These are phyloP conservation scores for Apocynum venetum DNA, from an alignment of 257 asterid genomes.

Conservation along the genomic window DNA sequence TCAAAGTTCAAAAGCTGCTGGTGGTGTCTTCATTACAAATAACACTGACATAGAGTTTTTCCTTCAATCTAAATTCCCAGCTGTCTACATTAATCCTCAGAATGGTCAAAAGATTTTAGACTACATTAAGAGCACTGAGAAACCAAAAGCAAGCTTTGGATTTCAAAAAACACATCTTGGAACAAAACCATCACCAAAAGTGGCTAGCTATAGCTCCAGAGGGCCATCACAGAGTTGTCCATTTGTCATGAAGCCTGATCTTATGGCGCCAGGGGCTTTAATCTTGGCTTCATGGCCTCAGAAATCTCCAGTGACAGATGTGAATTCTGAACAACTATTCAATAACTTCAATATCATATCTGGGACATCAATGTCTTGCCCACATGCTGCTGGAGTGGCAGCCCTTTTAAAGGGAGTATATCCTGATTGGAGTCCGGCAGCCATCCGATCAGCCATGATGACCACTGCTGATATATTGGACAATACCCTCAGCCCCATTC, in stretches of 20 bases:
- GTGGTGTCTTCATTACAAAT: conserved; percentile 55
- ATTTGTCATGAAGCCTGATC: conserved; percentile 55
- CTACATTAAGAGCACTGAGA: conserved; percentile 29
- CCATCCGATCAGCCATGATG: conserved; percentile 70
- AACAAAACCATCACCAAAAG: conserved; percentile 50
- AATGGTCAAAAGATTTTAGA: conserved; percentile 41
- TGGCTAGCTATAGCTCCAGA: conserved; percentile 67
- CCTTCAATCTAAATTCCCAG: conserved; percentile 37
- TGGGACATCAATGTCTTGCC: conserved; percentile 82
- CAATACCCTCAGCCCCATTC: conserved; percentile 39
- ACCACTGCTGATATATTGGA: conserved; percentile 50
- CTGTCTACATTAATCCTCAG: conserved; percentile 35
- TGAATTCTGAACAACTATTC: conserved; percentile 33
- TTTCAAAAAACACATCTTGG: conserved; percentile 45
- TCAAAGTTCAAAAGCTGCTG: conserved; percentile 26
- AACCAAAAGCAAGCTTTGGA: conserved; percentile 40
- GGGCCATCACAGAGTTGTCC: conserved; percentile 81
- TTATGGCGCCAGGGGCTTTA: conserved; percentile 62
- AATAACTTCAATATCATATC: conserved; percentile 55
- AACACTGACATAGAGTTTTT: conserved; percentile 32
- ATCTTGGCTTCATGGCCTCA: conserved; percentile 66
- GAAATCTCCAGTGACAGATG: conserved; percentile 14
- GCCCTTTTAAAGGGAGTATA: conserved; percentile 54
- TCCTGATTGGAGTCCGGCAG: conserved; percentile 70
- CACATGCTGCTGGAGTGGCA: conserved; percentile 64